Conservation (phyloP, 1,139 yeast genomes). For the Saccharomyces pastorianus region DNA sequence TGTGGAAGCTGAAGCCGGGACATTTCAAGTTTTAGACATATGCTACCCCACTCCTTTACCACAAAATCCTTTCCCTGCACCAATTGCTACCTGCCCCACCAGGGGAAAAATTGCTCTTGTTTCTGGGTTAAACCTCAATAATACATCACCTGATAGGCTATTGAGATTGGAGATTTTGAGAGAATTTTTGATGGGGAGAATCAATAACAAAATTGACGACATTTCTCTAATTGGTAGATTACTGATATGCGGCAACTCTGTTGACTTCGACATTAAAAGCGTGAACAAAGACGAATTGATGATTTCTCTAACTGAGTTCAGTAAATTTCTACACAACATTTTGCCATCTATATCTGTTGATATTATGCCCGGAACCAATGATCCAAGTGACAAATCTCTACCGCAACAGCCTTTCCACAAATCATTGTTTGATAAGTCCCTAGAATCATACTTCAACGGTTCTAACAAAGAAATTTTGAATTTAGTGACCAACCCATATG, state of each 20-base stretch:
- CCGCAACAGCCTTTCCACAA: conserved; percentile 88
- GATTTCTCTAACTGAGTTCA: conserved; percentile 38
- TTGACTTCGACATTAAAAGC: conserved; percentile 33
- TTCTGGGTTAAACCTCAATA: conserved; percentile 62
- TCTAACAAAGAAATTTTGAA: conserved; percentile 38
- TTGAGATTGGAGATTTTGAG: conserved; percentile 50
- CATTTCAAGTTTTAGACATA: conserved; percentile 77
- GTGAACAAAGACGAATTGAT: conserved; percentile 20
- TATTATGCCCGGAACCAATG: conserved; percentile 76
- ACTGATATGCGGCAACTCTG: conserved; percentile 70
- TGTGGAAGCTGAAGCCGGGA: conserved; percentile 73
- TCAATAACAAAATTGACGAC: conserved; percentile 36
- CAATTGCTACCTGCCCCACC: conserved; percentile 5
- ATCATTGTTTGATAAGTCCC: conserved; percentile 51
- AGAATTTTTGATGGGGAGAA: conserved; percentile 66
- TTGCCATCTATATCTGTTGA: conserved; percentile 57
- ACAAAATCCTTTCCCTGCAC: conserved; percentile 38
- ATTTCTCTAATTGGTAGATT: conserved; percentile 42
- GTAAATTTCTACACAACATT: conserved; percentile 51
- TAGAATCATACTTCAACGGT: conserved; percentile 37
- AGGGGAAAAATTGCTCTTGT: conserved; percentile 49
- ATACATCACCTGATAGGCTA: conserved; percentile 36
- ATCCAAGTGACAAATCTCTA: conserved; percentile 72
- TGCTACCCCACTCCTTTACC: conserved; percentile 59
- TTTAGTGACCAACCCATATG: conserved; percentile 66